These are phyloP conservation scores for Babesia ovata DNA, from an alignment of 169 alveolate genomes.

Conservation along the genomic window DNA sequence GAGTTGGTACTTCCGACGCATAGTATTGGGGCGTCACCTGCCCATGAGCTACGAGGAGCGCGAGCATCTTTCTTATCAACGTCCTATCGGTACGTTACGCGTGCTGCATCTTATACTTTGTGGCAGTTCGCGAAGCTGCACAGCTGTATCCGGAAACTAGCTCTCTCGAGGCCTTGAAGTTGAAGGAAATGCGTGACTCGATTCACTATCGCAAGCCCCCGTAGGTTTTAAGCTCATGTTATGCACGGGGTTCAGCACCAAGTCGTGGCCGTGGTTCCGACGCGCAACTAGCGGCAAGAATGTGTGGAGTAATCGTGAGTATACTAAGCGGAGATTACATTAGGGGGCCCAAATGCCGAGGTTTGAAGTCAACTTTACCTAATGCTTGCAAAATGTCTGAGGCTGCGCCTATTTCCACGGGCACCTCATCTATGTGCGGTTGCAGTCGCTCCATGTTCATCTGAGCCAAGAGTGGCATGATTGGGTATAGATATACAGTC, in stretches of 20 bases:
- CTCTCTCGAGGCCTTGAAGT: constrained; percentile 40
- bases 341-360: constrained; percentile 30
- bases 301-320: constrained; percentile 75
- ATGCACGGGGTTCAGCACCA: constrained; percentile 27
- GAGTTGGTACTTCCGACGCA: constrained; percentile 76
- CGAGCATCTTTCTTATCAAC: constrained; percentile 68
- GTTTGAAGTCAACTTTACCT: constrained; percentile 11
- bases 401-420: constrained; percentile 2
- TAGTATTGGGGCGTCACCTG: constrained; percentile 62
- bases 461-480: constrained; percentile 39
- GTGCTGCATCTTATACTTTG: too few relatives aligned
- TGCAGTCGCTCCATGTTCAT: constrained; percentile 32
- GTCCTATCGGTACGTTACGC: constrained; percentile 48
- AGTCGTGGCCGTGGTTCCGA: constrained; percentile 80
- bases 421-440: constrained; percentile 26
- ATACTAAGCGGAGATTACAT: constrained; percentile 65
- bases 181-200: constrained; percentile 39
- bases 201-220: constrained; percentile 48
- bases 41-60: constrained; percentile 76
- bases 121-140: constrained; percentile 40
- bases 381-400: constrained; percentile 4
- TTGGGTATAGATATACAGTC: constrained; percentile 27
- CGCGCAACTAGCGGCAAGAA: constrained; percentile 71
- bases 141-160: constrained; percentile 58
- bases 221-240: constrained; percentile 13